These are phyloP conservation scores for Trichoderma arundinaceum DNA, from an alignment of 2,329 filamentous ascomycete genomes.

Conservation along the genomic window DNA sequence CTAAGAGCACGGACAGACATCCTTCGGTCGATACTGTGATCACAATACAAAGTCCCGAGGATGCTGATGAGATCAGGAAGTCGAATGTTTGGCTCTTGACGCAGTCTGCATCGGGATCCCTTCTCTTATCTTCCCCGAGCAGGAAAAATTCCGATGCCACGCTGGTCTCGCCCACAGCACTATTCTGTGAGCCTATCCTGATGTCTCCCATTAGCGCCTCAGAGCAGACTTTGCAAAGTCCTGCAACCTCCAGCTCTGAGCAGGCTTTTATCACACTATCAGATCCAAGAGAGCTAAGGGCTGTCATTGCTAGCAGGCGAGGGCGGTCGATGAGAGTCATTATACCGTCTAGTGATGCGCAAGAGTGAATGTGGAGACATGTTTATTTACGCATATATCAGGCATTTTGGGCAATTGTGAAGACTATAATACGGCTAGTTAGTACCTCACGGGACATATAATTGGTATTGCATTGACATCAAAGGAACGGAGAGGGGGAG, in stretches of 20 bases:
- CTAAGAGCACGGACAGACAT: conserved; percentile 27
- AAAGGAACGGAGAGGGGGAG: no score
- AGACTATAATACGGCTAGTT: background rate
- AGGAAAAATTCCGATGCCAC: conserved; percentile 18
- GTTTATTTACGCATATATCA: background rate
- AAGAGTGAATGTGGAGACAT: background rate
- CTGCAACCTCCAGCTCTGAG: conserved; percentile 4
- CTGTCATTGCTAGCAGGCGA: background rate
- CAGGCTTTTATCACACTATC: background rate
- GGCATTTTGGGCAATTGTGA: background rate
- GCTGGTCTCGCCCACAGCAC: conserved; percentile 15
- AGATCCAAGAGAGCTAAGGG: conserved; percentile 15
- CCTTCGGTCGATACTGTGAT: conserved; percentile 33
- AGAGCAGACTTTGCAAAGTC: conserved; percentile 8
- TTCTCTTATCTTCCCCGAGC: conserved; percentile 16
- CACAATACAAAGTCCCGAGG: conserved; percentile 21
- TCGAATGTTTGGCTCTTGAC: conserved; percentile 32
- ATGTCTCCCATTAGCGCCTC: conserved; percentile 17
- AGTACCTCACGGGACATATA: background rate
- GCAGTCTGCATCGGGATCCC: conserved; percentile 16
- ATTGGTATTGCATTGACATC: background rate
- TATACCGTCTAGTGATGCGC: conserved; percentile 10
- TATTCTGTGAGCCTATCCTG: background rate
- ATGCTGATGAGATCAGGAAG: conserved; percentile 24
- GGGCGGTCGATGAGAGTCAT: conserved; percentile 12